These are phyloP conservation scores for Pyrenochaeta sp. DNA, from an alignment of 2,329 filamentous ascomycete genomes.

Conservation along the genomic window DNA sequence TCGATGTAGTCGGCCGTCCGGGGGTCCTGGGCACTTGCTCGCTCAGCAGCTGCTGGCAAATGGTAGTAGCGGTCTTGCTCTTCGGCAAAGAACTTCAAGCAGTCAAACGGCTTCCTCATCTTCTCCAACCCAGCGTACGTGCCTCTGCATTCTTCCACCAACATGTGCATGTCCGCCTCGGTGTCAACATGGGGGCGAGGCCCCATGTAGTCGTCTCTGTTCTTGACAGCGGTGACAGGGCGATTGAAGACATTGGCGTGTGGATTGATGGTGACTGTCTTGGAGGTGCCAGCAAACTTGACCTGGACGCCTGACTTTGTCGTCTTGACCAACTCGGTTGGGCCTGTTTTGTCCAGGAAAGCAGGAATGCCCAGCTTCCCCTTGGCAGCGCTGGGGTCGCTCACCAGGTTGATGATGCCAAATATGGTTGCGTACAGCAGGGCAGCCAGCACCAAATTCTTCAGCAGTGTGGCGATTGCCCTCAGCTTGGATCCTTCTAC, in stretches of 20 bases:
- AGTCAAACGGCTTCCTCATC: slow-evolving; percentile 64
- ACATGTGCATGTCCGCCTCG: slow-evolving; percentile 60
- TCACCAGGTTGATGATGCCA: slow-evolving; percentile 52
- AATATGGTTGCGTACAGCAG: slow-evolving; percentile 54
- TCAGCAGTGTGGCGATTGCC: slow-evolving; percentile 49
- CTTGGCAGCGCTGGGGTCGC: slow-evolving; percentile 51
- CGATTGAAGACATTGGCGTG: slow-evolving; percentile 64
- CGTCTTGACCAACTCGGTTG: slow-evolving; percentile 52
- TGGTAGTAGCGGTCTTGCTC: slow-evolving; percentile 61
- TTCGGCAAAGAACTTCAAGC: slow-evolving; percentile 60
- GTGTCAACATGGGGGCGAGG: slow-evolving; percentile 62
- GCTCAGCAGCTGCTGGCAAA: slow-evolving; percentile 51
- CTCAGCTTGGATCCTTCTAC: slow-evolving; percentile 43
- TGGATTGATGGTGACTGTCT: slow-evolving; percentile 58
- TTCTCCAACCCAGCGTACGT: slow-evolving; percentile 62
- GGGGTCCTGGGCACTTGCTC: slow-evolving; percentile 54
- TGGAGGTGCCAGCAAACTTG: slow-evolving; percentile 53
- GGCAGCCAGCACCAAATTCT: slow-evolving; percentile 55
- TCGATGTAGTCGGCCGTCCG: slow-evolving; percentile 53
- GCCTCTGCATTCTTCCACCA: slow-evolving; percentile 63
- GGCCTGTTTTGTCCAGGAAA: slow-evolving; percentile 52
- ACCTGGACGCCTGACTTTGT: slow-evolving; percentile 52
- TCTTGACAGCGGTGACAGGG: slow-evolving; percentile 59
- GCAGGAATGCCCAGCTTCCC: slow-evolving; percentile 54
- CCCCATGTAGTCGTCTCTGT: slow-evolving; percentile 62